These are phyloP conservation scores for Porphyrellus cyaneotinctus DNA, from an alignment of 768 basidiomycete species.

Conservation along the genomic window DNA sequence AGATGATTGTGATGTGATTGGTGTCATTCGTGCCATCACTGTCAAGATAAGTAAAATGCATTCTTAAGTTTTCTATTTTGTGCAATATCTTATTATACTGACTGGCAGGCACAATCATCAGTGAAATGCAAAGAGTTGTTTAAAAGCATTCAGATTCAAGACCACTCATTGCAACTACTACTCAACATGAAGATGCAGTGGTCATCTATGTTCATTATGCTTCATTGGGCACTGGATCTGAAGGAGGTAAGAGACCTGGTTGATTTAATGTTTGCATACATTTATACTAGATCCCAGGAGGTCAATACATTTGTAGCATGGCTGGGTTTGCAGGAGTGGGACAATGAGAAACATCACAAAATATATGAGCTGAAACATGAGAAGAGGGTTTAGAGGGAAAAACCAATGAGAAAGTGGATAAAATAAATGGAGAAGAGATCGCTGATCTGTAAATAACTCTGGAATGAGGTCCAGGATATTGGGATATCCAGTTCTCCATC, in stretches of 20 bases:
- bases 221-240: background rate
- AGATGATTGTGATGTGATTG: background rate
- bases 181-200: background rate
- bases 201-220: background rate
- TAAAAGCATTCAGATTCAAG: no score
- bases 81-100: background rate
- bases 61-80: no score
- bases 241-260: background rate
- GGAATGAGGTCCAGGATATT: no score
- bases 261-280: background rate
- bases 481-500: no score
- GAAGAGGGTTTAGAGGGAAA: no score
- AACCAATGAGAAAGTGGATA: no score
- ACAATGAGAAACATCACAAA: background rate
- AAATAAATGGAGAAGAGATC: no score
- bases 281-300: background rate
- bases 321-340: background rate
- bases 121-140: background rate
- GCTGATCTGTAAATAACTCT: no score
- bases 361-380: background rate
- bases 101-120: background rate
- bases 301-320: background rate
- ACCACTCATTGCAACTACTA: background rate
- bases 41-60: constrained; percentile 7
- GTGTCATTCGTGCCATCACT: constrained; percentile 4